Conservation (phyloP, 176 grass and related monocot genomes). For the Avena atlantica region DNA sequence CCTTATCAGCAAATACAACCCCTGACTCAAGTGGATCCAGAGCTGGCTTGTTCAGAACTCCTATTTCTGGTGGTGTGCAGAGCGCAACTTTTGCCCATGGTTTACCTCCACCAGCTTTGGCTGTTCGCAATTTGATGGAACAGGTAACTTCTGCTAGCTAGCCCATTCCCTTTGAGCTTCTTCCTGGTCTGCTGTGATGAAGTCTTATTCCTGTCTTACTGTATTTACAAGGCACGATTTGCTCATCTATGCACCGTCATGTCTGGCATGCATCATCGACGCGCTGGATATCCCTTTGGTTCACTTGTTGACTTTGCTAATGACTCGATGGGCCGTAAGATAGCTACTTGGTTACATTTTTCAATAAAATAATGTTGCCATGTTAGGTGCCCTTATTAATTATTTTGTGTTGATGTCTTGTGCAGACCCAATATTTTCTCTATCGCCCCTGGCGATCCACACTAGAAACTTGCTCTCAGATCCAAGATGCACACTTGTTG, state of each 20-base stretch:
- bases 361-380: neutral
- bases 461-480: constrained; percentile 92
- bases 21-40: constrained; percentile 66
- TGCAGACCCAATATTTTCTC: constrained; percentile 94
- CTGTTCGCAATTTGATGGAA: constrained; percentile 97
- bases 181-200: neutral
- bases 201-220: constrained; percentile 4
- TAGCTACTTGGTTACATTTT: constrained; percentile 33
- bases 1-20: constrained; percentile 3
- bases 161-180: neutral
- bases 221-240: constrained; percentile 71
- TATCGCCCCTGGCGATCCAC: constrained; percentile 95
- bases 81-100: constrained; percentile 90
- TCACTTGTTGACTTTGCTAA: constrained; percentile 96
- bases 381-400: neutral
- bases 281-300: constrained; percentile 94
- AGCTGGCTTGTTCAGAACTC: constrained; percentile 93
- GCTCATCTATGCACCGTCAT: constrained; percentile 95
- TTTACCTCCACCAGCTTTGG: constrained; percentile 91
- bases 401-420: constrained; percentile 10
- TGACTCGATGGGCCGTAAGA: constrained; percentile 94
- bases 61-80: constrained; percentile 97
- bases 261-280: constrained; percentile 96
- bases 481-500: constrained; percentile 95
- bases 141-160: constrained; percentile 56